Evolutionary conservation across 768 basidiomycete genomes (phyloP).

Genomic region (Boletus insuetus): DNA sequence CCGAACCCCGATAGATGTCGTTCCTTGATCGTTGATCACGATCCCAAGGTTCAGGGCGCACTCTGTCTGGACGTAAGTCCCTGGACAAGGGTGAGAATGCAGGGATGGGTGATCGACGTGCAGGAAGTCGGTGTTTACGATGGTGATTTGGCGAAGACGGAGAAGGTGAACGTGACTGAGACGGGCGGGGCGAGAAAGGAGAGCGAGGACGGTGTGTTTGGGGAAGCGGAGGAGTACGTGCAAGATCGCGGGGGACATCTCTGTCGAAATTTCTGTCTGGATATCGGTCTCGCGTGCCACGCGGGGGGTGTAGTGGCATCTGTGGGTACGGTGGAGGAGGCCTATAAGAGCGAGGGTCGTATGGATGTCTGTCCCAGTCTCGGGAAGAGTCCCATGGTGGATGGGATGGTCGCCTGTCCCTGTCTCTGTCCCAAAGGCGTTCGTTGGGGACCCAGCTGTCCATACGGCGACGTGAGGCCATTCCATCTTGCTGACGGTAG

Average conservation of each 20-base stretch:
- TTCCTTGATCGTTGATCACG: slow-evolving; percentile 38
- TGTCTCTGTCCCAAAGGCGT: slow-evolving; percentile 27
- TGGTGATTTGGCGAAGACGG: slow-evolving; percentile 35
- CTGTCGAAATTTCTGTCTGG: slow-evolving; percentile 22
- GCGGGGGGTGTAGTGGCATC: slow-evolving; percentile 11
- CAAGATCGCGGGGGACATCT: slow-evolving; percentile 20
- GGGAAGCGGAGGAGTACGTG: slow-evolving; percentile 22
- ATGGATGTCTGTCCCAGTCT: slow-evolving; percentile 22
- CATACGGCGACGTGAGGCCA: slow-evolving; percentile 16
- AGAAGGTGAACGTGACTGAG: slow-evolving; percentile 40
- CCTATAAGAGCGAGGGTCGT: slow-evolving; percentile 21
- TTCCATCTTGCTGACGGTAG: slow-evolving; percentile 18
- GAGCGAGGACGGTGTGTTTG: slow-evolving; percentile 20
- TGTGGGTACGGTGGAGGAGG: slow-evolving; percentile 3
- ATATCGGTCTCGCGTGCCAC: slow-evolving; percentile 26
- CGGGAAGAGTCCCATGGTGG: slow-evolving; percentile 19
- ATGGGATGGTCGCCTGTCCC: slow-evolving; percentile 25
- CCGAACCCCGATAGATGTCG: slow-evolving; percentile 17
- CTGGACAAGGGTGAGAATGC: slow-evolving; percentile 40
- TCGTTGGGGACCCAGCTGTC: slow-evolving; percentile 28
- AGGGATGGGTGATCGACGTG: slow-evolving; percentile 35
- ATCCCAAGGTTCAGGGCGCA: slow-evolving; percentile 33
- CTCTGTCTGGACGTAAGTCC: slow-evolving; percentile 33
- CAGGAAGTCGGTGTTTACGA: slow-evolving; percentile 33
- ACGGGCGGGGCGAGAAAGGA: slow-evolving; percentile 20